A percentile compares a stretch with the other conserved stretches of the same genome.
phyloP scores from a whole-genome alignment of 2,329 filamentous ascomycete species.

The Epichloe sylvatica region DNA sequence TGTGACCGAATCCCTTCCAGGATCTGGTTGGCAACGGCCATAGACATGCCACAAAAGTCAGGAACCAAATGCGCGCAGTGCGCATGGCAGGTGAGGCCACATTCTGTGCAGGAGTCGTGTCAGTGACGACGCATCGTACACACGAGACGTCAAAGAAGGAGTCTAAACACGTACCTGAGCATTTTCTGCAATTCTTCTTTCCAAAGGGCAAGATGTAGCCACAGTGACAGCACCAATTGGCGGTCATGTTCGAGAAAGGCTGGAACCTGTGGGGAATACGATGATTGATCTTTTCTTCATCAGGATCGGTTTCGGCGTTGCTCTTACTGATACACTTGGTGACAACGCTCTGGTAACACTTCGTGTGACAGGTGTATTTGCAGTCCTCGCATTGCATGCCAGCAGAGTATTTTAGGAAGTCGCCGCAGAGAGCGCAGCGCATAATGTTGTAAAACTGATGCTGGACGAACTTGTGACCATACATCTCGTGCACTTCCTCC shows the following conservation, averaged over 20 bases:
- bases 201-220: conserved; percentile 91
- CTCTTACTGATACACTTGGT: conserved; percentile 99
- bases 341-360: conserved; percentile 91
- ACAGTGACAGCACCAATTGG: conserved; percentile 99
- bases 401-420: conserved; percentile 95
- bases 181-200: conserved; percentile 88
- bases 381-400: conserved; percentile 99
- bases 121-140: not conserved
- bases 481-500: conserved; percentile 96
- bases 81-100: conserved; percentile 78
- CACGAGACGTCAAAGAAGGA: not conserved
- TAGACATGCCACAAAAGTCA: conserved; percentile 98
- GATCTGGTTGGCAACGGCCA: conserved; percentile 92
- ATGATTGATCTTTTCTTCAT: conserved; percentile 99
- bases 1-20: conserved; percentile 70
- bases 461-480: conserved; percentile 96
- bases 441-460: conserved; percentile 99
- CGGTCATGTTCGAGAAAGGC: conserved; percentile 91
- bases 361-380: conserved; percentile 98
- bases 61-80: conserved; percentile 89
- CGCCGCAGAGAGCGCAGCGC: conserved; percentile 93
- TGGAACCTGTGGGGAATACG: conserved; percentile 96
- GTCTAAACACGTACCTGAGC: conserved; percentile 47
- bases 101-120: conserved; percentile 45
- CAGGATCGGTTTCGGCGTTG: conserved; percentile 93